Evolutionary conservation across 2,329 filamentous ascomycete species (phyloP).

Genomic region (Neofusicoccum parvum): DNA sequence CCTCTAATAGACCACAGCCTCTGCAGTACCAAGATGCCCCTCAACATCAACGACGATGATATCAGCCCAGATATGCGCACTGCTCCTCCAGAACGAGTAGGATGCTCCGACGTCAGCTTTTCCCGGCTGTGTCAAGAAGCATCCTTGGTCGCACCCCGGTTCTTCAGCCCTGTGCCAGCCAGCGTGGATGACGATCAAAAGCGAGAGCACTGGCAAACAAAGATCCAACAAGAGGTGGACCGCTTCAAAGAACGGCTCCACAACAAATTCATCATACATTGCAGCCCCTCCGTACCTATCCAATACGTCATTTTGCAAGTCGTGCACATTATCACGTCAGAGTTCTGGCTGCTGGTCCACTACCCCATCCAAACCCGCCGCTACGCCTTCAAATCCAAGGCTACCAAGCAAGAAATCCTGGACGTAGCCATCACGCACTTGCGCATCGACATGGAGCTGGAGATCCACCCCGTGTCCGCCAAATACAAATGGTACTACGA

Average conservation of each 20-base stretch:
- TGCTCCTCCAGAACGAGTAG: slow-evolving; percentile 27
- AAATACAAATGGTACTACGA: slow-evolving; percentile 46
- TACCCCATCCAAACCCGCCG: slow-evolving; percentile 19
- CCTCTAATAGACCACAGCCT: slow-evolving; percentile 12
- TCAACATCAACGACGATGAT: slow-evolving; percentile 52
- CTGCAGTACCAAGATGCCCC: slow-evolving; percentile 43
- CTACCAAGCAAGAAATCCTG: slow-evolving; percentile 34
- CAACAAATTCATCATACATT: slow-evolving; percentile 41
- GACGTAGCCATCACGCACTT: slow-evolving; percentile 5
- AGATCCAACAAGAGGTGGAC: slow-evolving; percentile 34
- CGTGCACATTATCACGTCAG: slow-evolving; percentile 6
- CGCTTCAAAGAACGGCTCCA: slow-evolving; percentile 46
- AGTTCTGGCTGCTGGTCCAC: slow-evolving; percentile 21
- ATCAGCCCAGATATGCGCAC: slow-evolving; percentile 40
- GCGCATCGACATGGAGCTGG: neutral
- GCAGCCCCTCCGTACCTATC: slow-evolving; percentile 25
- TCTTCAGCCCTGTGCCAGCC: slow-evolving; percentile 21
- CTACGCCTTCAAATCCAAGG: slow-evolving; percentile 27
- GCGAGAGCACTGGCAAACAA: slow-evolving; percentile 28
- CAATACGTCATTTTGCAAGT: slow-evolving; percentile 10
- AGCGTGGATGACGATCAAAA: slow-evolving; percentile 24
- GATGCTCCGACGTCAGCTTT: slow-evolving; percentile 44
- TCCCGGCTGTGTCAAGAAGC: slow-evolving; percentile 40
- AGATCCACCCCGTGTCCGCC: slow-evolving; percentile 42
- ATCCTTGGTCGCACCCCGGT: slow-evolving; percentile 22